Evolutionary conservation across 2,329 filamentous ascomycete genomes (phyloP).

Genomic region (Sclerotinia spermophila): DNA sequence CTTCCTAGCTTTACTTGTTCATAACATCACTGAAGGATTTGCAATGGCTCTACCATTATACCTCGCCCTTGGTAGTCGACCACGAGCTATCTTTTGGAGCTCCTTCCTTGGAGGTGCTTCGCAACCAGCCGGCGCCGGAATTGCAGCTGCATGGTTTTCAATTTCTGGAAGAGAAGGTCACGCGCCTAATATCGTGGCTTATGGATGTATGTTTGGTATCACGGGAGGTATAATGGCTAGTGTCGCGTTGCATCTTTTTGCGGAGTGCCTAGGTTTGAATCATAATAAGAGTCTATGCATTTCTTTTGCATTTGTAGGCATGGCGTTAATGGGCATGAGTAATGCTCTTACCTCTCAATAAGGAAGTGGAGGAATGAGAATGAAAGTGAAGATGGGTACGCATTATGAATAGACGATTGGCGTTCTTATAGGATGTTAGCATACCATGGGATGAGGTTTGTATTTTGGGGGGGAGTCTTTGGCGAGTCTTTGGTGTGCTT

Average conservation of each 20-base stretch:
- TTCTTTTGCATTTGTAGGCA: constrained; percentile 77
- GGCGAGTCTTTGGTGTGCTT: neutral
- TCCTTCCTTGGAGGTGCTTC: constrained; percentile 79
- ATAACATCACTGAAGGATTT: constrained; percentile 97
- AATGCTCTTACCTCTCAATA: constrained; percentile 68
- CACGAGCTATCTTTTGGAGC: constrained; percentile 80
- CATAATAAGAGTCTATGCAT: constrained; percentile 76
- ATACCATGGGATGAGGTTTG: neutral
- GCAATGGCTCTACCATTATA: constrained; percentile 90
- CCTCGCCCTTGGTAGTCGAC: constrained; percentile 77
- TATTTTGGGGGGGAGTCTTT: neutral
- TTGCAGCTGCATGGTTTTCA: constrained; percentile 84
- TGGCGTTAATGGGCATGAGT: constrained; percentile 81
- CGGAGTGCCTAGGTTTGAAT: constrained; percentile 78
- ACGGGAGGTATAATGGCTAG: constrained; percentile 95
- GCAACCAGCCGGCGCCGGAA: constrained; percentile 79
- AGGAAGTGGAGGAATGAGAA: neutral
- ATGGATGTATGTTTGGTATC: constrained; percentile 79
- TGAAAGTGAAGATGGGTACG: neutral
- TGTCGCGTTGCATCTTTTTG: constrained; percentile 84
- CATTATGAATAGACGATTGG: constrained; percentile 12
- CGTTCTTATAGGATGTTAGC: constrained; percentile 14
- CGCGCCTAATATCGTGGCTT: constrained; percentile 54
- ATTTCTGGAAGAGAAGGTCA: constrained; percentile 55
- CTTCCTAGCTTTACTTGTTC: constrained; percentile 93